Evolutionary conservation across 768 basidiomycete species (phyloP).

Genomic region (Tulasnella sp.): DNA sequence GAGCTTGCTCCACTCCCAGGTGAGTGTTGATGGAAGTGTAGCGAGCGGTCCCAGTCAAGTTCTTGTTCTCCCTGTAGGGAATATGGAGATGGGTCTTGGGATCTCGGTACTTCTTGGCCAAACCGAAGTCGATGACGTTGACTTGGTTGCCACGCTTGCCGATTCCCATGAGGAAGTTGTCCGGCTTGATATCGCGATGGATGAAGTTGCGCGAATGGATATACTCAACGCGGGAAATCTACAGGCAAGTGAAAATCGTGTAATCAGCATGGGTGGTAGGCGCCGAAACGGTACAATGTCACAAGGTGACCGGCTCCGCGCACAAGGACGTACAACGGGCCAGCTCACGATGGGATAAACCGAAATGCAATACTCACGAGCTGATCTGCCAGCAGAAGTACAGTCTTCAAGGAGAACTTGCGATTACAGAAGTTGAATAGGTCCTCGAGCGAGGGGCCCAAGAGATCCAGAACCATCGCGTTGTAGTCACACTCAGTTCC

Average conservation of each 20-base stretch:
- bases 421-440: constrained; percentile 83
- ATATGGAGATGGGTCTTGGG: constrained; percentile 99
- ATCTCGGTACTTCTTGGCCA: constrained; percentile 99
- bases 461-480: constrained; percentile 96
- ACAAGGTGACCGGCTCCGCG: constrained; percentile 11
- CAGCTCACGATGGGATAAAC: constrained; percentile 3
- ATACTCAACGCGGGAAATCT: constrained; percentile 94
- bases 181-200: constrained; percentile 96
- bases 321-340: not conserved
- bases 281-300: not conserved
- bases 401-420: constrained; percentile 89
- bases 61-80: constrained; percentile 99
- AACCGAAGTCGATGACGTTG: constrained; percentile 91
- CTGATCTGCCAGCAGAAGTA: constrained; percentile 87
- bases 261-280: not conserved
- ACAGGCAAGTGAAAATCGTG: constrained; percentile 5
- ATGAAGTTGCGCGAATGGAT: constrained; percentile 91
- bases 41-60: constrained; percentile 94
- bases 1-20: constrained; percentile 94
- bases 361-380: constrained; percentile 46
- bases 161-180: constrained; percentile 98
- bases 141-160: constrained; percentile 99
- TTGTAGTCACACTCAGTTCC: constrained; percentile 91
- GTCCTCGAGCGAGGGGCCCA: constrained; percentile 75
- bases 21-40: constrained; percentile 99